Evolutionary conservation across 2,329 filamentous ascomycete genomes (phyloP).

Genomic region (Arachnomyces sp.): DNA sequence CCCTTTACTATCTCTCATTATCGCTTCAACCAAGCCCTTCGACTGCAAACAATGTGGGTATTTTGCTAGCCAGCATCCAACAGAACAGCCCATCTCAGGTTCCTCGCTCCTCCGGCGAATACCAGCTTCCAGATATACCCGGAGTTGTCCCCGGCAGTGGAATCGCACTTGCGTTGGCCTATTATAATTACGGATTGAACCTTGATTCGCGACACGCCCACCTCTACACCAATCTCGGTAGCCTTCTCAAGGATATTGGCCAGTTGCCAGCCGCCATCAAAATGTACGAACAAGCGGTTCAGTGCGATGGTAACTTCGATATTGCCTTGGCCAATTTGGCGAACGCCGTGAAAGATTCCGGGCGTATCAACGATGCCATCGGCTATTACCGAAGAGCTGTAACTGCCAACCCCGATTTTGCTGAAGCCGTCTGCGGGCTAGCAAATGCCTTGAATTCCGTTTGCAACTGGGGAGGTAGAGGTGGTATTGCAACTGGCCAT

Average conservation of each 20-base stretch:
- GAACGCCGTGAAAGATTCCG: slow-evolving; percentile 96
- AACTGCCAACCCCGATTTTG: slow-evolving; percentile 85
- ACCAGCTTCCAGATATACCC: slow-evolving; percentile 51
- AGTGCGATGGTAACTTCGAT: slow-evolving; percentile 88
- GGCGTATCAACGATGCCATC: slow-evolving; percentile 85
- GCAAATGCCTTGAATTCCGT: slow-evolving; percentile 94
- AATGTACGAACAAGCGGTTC: slow-evolving; percentile 94
- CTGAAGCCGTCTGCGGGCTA: slow-evolving; percentile 91
- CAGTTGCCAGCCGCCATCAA: slow-evolving; percentile 84
- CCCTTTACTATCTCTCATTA: slow-evolving; percentile 89
- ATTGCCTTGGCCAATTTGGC: slow-evolving; percentile 94
- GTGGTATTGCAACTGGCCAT: slow-evolving; percentile 68
- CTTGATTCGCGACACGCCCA: slow-evolving; percentile 88
- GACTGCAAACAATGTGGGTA: slow-evolving; percentile 96
- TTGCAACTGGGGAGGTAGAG: slow-evolving; percentile 86
- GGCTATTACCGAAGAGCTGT: slow-evolving; percentile 86
- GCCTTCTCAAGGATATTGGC: slow-evolving; percentile 90
- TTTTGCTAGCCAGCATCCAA: slow-evolving; percentile 89
- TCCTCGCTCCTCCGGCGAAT: slow-evolving; percentile 27
- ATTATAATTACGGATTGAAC: slow-evolving; percentile 88
- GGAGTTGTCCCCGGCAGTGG: slow-evolving; percentile 82
- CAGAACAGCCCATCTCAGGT: slow-evolving; percentile 48
- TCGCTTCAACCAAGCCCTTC: slow-evolving; percentile 94
- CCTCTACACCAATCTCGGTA: slow-evolving; percentile 92
- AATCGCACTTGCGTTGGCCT: slow-evolving; percentile 76